Evolutionary conservation across 202 grass and related monocot species (phyloP).

Genomic region (Zizania palustris): DNA sequence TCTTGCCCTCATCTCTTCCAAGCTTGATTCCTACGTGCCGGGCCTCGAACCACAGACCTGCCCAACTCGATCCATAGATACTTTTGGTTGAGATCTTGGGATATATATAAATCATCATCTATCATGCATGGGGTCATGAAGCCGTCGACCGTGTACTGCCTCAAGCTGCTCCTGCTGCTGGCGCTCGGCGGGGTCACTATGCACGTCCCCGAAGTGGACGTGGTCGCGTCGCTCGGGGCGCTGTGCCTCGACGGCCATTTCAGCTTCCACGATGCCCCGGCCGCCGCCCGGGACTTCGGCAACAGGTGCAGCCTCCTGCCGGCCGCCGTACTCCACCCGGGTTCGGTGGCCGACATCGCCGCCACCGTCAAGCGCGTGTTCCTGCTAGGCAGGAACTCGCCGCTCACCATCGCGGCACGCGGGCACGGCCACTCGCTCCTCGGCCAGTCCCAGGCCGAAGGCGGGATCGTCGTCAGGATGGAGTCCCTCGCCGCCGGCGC

Average conservation of each 20-base stretch:
- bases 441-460: slow-evolving; percentile 83
- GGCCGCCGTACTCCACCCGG: slow-evolving; percentile 66
- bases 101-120: slow-evolving; percentile 3
- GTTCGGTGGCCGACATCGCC: slow-evolving; percentile 65
- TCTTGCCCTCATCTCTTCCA: slow-evolving; percentile 32
- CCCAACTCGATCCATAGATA: slow-evolving; percentile 42
- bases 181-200: slow-evolving; percentile 71
- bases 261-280: slow-evolving; percentile 54
- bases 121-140: slow-evolving; percentile 35
- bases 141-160: slow-evolving; percentile 44
- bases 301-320: slow-evolving; percentile 66
- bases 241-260: slow-evolving; percentile 63
- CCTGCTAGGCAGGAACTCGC: slow-evolving; percentile 41
- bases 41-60: slow-evolving; percentile 41
- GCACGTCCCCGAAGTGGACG: slow-evolving; percentile 70
- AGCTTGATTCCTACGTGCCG: neutral
- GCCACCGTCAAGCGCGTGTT: slow-evolving; percentile 57
- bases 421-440: slow-evolving; percentile 91
- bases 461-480: slow-evolving; percentile 82
- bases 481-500: slow-evolving; percentile 50
- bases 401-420: slow-evolving; percentile 74
- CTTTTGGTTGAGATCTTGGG: slow-evolving; percentile 23
- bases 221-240: slow-evolving; percentile 46
- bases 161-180: slow-evolving; percentile 78
- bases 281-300: slow-evolving; percentile 73